Conservation (phyloP, 2,329 filamentous ascomycete genomes). For the Penicillium psychrosexuale region DNA sequence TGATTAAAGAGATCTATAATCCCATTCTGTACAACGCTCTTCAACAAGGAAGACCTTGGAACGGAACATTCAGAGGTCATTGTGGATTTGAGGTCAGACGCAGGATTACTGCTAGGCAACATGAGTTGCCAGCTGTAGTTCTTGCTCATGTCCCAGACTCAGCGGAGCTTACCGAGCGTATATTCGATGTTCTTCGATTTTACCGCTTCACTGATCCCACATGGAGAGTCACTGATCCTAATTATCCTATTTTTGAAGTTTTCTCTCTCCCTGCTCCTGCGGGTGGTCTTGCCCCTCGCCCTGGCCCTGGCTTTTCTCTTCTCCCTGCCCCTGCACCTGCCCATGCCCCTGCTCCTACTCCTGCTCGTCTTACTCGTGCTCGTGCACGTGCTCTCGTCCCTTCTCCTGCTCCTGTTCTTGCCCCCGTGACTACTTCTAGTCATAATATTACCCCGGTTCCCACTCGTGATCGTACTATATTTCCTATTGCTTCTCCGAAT, state of each 20-base stretch:
- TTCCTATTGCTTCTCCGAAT: not conserved
- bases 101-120: not conserved
- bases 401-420: no score
- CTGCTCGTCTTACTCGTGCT: not conserved
- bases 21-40: not conserved
- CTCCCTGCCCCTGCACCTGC: not conserved
- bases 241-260: not conserved
- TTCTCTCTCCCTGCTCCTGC: not conserved
- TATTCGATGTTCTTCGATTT: not conserved
- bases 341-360: not conserved
- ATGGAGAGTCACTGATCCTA: not conserved
- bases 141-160: not conserved
- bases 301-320: not conserved
- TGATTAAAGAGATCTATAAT: not conserved
- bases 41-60: not conserved
- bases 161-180: not conserved
- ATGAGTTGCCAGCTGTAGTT: not conserved
- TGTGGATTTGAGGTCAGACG: not conserved
- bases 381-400: not conserved
- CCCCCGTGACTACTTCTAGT: not conserved
- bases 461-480: not conserved
- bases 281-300: not conserved
- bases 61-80: not conserved
- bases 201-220: not conserved
- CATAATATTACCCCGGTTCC: not conserved